These are phyloP conservation scores for Pilatotrama ljubarskyi DNA, from an alignment of 768 basidiomycete genomes.

Conservation along the genomic window DNA sequence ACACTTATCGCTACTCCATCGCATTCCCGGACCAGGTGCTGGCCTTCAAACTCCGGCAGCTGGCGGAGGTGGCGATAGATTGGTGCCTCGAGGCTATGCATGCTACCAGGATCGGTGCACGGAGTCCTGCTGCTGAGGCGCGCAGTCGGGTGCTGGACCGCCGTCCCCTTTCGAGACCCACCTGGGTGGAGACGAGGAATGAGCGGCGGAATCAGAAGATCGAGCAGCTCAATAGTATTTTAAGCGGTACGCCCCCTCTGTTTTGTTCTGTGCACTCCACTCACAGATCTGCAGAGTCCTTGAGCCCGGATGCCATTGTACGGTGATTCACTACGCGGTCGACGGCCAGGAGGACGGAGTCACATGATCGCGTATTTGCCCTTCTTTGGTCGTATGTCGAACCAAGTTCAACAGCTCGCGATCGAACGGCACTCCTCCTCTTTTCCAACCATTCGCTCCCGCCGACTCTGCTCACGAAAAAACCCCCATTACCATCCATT, in stretches of 20 bases:
- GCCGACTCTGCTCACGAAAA: not conserved
- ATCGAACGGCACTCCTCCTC: not conserved
- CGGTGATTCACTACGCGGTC: not conserved
- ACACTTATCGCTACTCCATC: slow-evolving; percentile 67
- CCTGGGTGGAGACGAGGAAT: not conserved
- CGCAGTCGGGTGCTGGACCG: not conserved
- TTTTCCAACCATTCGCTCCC: not conserved
- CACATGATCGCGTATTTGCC: slow-evolving; percentile 11
- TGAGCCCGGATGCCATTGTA: too few relatives aligned
- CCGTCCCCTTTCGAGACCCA: not conserved
- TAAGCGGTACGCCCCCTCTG: not conserved
- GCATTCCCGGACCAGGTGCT: slow-evolving; percentile 59
- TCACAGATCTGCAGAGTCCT: too few relatives aligned
- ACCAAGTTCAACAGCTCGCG: slow-evolving; percentile 9
- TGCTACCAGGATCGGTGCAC: not conserved
- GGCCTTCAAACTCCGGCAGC: slow-evolving; percentile 54
- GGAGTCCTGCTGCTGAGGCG: not conserved
- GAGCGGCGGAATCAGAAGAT: not conserved
- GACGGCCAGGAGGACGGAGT: not conserved
- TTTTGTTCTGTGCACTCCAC: too few relatives aligned
- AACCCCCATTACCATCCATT: not conserved
- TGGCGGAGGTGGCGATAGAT: slow-evolving; percentile 69
- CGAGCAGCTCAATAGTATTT: not conserved
- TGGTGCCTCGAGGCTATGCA: slow-evolving; percentile 45
- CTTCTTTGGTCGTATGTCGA: slow-evolving; percentile 17